Percentiles rank a stretch among this genome's conserved stretches.
phyloP scores from a whole-genome alignment of 306 rosid species.

The Glycine soja region DNA sequence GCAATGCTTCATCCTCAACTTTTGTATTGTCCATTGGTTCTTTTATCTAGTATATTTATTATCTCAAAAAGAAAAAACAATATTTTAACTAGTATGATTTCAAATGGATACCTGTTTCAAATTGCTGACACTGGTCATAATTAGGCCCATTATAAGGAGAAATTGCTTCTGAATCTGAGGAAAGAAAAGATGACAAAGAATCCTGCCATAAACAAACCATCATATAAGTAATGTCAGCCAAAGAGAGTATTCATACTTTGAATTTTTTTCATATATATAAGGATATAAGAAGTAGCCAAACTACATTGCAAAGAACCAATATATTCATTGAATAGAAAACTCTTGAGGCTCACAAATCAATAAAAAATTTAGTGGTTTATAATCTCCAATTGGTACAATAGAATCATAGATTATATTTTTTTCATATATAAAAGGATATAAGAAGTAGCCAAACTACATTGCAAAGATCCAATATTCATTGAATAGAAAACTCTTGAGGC shows the following conservation, averaged over 20 bases:
- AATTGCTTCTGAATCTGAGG: conserved; percentile 19
- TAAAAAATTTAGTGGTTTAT: not conserved
- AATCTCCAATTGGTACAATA: not conserved
- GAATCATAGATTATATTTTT: no score
- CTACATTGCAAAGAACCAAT: conserved; percentile 1
- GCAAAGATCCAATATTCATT: conserved; percentile 23
- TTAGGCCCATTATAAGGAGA: conserved; percentile 5
- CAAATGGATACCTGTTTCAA: conserved; percentile 44
- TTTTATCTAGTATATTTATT: not conserved
- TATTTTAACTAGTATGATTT: not conserved
- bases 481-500: conserved; percentile 14
- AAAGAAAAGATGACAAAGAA: conserved; percentile 5
- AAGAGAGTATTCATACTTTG: not conserved
- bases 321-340: conserved; percentile 29
- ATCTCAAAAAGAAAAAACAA: not conserved
- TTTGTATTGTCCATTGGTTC: no score
- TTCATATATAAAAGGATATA: not conserved
- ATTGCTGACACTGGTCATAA: conserved; percentile 13
- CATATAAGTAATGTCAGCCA: conserved; percentile 20
- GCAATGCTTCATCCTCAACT: no score
- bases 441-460: not conserved
- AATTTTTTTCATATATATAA: not conserved
- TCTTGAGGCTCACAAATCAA: not conserved
- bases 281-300: not conserved
- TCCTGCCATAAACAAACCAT: conserved; percentile 45